A percentile compares a stretch with the other conserved stretches of the same genome.
Evolutionary conservation across 208 protist species (phyloP).

Genomic region (Leishmania tarentolae): DNA sequence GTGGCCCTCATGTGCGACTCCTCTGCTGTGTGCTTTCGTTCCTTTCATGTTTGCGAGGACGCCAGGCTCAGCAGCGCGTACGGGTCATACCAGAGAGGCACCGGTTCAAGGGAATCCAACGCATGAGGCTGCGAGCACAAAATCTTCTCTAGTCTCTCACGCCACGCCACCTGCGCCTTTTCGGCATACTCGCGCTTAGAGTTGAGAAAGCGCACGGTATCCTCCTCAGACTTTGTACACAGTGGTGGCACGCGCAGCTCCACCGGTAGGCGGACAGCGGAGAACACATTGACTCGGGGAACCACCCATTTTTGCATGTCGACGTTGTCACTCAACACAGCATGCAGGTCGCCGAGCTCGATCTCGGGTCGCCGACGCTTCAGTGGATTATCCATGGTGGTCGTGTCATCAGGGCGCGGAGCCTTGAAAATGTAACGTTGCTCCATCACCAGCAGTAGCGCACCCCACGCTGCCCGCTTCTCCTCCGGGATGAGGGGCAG

Average conservation of each 20-base stretch:
- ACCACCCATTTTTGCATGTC: slow-evolving; percentile 51
- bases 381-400: slow-evolving; percentile 8
- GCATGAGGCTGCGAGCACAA: slow-evolving; percentile 14
- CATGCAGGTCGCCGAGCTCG: slow-evolving; percentile 19
- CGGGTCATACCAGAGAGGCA: slow-evolving; percentile 82
- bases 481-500: slow-evolving; percentile 48
- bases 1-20: not conserved
- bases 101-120: slow-evolving; percentile 15
- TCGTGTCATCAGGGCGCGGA: slow-evolving; percentile 30
- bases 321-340: slow-evolving; percentile 50
- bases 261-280: slow-evolving; percentile 54
- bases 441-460: slow-evolving; percentile 65
- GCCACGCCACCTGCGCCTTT: slow-evolving; percentile 55
- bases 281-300: slow-evolving; percentile 60
- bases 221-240: slow-evolving; percentile 44
- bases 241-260: slow-evolving; percentile 68
- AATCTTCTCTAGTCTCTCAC: slow-evolving; percentile 24
- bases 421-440: slow-evolving; percentile 63
- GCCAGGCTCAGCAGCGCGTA: slow-evolving; percentile 67
- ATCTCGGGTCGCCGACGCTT: slow-evolving; percentile 42
- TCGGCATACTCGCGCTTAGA: slow-evolving; percentile 50
- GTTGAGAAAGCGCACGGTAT: slow-evolving; percentile 59
- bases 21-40: not conserved
- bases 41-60: slow-evolving; percentile 6
- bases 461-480: slow-evolving; percentile 53